phyloP scores from a whole-genome alignment of 2,329 filamentous ascomycete genomes.

The Talaromyces sp. region DNA sequence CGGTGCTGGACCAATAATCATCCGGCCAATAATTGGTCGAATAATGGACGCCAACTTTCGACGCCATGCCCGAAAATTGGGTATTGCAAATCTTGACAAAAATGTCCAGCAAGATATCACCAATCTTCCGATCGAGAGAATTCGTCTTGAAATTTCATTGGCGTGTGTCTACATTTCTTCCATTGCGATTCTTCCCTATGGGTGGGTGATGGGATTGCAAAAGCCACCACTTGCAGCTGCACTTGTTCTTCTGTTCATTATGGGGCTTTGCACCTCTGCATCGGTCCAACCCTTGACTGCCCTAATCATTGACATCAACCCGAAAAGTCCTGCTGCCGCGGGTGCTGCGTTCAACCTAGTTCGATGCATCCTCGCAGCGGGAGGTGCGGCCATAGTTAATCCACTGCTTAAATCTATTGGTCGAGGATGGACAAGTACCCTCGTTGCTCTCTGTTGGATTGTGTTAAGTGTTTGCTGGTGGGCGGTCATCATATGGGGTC shows the following conservation, averaged over 20 bases:
- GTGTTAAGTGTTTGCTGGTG: conserved; percentile 22
- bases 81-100: conserved; percentile 30
- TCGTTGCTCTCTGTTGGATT: conserved; percentile 23
- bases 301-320: conserved; percentile 22
- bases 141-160: conserved; percentile 39
- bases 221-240: conserved; percentile 32
- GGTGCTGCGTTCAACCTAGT: conserved; percentile 45
- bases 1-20: conserved; percentile 37
- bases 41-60: conserved; percentile 44
- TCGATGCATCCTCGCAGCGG: conserved; percentile 43
- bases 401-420: conserved; percentile 26
- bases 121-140: conserved; percentile 43
- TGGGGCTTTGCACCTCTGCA: conserved; percentile 34
- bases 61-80: conserved; percentile 29
- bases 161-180: conserved; percentile 20
- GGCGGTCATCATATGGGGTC: conserved; percentile 21
- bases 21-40: conserved; percentile 38
- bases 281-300: not conserved
- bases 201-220: conserved; percentile 37
- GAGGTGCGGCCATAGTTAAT: conserved; percentile 25
- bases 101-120: conserved; percentile 35
- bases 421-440: conserved; percentile 24
- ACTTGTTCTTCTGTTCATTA: conserved; percentile 37
- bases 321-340: conserved; percentile 37
- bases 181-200: conserved; percentile 34